Percentiles rank a stretch among this genome's conserved stretches.
Conservation (phyloP, 345 rosid species). For the Citrus trifoliata region DNA sequence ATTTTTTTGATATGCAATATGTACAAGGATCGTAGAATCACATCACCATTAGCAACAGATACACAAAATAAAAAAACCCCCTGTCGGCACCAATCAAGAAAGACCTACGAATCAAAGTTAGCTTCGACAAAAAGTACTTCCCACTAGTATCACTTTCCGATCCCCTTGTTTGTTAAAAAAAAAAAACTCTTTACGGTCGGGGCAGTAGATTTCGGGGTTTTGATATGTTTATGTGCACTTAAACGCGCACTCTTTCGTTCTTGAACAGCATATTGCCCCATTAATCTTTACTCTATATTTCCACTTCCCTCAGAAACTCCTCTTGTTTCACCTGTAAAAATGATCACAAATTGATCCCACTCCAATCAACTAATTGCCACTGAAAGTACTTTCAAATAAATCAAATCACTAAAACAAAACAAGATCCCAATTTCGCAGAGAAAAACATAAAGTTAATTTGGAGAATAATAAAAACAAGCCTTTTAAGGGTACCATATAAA, state of each 20-base stretch:
- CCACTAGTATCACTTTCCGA: too few species aligned
- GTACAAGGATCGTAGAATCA: too few species aligned
- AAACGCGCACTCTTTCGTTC: not conserved
- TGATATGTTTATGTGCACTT: constrained; percentile 21
- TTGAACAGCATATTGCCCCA: constrained; percentile 16
- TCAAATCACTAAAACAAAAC: not conserved
- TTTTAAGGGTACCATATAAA: not conserved
- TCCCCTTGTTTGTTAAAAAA: too few species aligned
- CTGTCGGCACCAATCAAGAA: too few species aligned
- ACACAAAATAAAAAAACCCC: too few species aligned
- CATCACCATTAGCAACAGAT: too few species aligned
- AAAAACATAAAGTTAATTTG: not conserved
- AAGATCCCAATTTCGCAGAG: not conserved
- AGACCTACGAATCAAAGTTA: too few species aligned
- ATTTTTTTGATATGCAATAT: too few species aligned
- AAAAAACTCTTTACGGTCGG: too few species aligned
- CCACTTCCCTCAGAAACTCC: not conserved
- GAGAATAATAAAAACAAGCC: not conserved
- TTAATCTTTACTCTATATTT: constrained; percentile 1
- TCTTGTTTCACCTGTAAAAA: constrained; percentile 24
- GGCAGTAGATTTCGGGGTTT: constrained; percentile 5
- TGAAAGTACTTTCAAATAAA: not conserved
- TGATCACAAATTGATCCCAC: not conserved
- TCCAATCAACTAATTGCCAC: not conserved
- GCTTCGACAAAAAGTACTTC: too few species aligned